These are phyloP conservation scores for Pseudogymnoascus sp. DNA, from an alignment of 2,329 filamentous ascomycete species.

Conservation along the genomic window DNA sequence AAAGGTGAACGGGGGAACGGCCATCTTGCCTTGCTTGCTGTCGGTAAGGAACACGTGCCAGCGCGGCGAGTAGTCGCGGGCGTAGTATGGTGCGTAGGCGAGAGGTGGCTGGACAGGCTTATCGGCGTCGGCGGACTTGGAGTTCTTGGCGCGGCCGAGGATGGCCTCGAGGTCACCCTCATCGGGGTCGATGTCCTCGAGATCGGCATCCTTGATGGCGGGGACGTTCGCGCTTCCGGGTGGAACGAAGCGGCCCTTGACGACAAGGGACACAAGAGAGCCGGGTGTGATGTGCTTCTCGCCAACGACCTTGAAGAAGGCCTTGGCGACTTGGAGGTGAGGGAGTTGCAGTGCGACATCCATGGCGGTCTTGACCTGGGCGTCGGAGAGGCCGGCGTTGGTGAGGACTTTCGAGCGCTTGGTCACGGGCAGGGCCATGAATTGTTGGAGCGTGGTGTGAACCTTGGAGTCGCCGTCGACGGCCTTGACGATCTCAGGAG, in stretches of 20 bases:
- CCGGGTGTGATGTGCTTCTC: conserved; percentile 88
- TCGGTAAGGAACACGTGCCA: conserved; percentile 96
- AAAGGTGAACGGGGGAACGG: conserved; percentile 95
- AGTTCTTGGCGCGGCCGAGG: conserved; percentile 63
- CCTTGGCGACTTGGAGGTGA: conserved; percentile 74
- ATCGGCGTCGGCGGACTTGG: conserved; percentile 52
- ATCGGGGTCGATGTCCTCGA: conserved; percentile 85
- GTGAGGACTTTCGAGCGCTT: conserved; percentile 65
- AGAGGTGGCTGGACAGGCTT: conserved; percentile 69
- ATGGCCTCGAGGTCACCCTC: conserved; percentile 87
- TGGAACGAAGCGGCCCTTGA: conserved; percentile 90
- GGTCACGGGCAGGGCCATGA: conserved; percentile 74
- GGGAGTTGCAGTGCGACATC: conserved; percentile 77
- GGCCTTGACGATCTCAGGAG: conserved; percentile 52
- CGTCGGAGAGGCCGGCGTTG: conserved; percentile 58
- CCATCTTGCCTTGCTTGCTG: conserved; percentile 89
- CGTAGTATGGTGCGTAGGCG: conserved; percentile 83
- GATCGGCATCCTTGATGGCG: conserved; percentile 64
- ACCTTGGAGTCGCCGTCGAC: conserved; percentile 68
- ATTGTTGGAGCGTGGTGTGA: conserved; percentile 74
- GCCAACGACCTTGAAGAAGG: conserved; percentile 97
- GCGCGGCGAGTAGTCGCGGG: conserved; percentile 77
- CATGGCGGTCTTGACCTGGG: conserved; percentile 69
- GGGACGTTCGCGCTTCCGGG: conserved; percentile 73
- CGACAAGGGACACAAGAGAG: conserved; percentile 84